phyloP scores from a whole-genome alignment of 805 yeast genomes.

The Hanseniaspora valbyensis region DNA sequence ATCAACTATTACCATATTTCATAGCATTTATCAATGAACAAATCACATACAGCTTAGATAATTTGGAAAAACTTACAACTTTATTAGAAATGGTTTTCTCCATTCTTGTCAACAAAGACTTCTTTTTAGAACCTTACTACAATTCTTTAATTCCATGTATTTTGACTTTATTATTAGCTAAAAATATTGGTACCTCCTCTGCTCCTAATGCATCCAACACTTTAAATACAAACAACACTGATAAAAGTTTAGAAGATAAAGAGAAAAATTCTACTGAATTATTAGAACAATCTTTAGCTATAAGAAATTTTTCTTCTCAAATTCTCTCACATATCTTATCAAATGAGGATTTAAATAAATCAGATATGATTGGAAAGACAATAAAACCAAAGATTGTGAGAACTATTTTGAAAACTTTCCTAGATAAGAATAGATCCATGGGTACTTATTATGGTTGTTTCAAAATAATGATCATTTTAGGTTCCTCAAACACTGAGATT shows the following conservation, averaged over 20 bases:
- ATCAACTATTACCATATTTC: conserved; percentile 91
- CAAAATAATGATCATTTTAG: conserved; percentile 71
- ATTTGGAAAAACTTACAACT: conserved; percentile 57
- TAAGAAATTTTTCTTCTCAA: conserved; percentile 81
- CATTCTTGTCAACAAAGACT: conserved; percentile 65
- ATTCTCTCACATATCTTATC: conserved; percentile 57
- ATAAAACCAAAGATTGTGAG: conserved; percentile 88
- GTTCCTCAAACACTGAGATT: conserved; percentile 52
- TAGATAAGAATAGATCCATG: conserved; percentile 69
- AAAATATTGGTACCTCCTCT: conserved; percentile 54
- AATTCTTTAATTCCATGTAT: conserved; percentile 97
- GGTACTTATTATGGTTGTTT: conserved; percentile 92
- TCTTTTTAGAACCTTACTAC: conserved; percentile 87
- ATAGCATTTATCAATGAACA: conserved; percentile 95
- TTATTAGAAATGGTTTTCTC: conserved; percentile 86
- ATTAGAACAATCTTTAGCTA: conserved; percentile 39
- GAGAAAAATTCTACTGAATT: conserved; percentile 21
- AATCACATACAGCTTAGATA: conserved; percentile 73
- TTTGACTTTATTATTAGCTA: conserved; percentile 77
- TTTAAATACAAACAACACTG: conserved; percentile 21
- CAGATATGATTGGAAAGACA: conserved; percentile 77
- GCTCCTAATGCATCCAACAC: conserved; percentile 23
- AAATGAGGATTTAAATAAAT: conserved; percentile 40
- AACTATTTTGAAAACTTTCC: conserved; percentile 79
- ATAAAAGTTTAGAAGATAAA: conserved; percentile 20